Conservation (phyloP, 257 asterid genomes). For the Solanum dulcamara region DNA sequence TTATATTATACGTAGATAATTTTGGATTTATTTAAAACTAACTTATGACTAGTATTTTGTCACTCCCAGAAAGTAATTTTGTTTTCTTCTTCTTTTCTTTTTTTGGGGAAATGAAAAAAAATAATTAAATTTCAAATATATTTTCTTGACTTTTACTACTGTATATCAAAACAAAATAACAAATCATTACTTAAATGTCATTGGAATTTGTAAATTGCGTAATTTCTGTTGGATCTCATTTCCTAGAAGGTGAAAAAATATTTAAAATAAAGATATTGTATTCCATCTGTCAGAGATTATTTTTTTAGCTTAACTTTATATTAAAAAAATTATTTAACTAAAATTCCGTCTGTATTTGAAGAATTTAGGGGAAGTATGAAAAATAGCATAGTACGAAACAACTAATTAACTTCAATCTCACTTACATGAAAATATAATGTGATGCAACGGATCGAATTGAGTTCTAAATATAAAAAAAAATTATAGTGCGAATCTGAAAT, state of each 20-base stretch:
- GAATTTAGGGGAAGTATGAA: not conserved
- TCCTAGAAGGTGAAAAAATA: not conserved
- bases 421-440: not conserved
- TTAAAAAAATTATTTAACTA: not conserved
- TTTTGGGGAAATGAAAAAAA: not conserved
- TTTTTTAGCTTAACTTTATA: not conserved
- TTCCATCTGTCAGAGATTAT: not conserved
- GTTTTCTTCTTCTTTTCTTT: not conserved
- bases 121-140: not conserved
- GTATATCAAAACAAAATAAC: not conserved
- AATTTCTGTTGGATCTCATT: not conserved
- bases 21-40: not conserved
- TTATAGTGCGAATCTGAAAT: no score
- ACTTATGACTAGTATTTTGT: not conserved
- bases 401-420: not conserved
- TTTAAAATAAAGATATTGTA: not conserved
- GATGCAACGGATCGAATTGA: no score
- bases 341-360: not conserved
- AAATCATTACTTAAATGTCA: not conserved
- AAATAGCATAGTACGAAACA: not conserved
- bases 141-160: not conserved
- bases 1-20: not conserved
- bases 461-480: no score
- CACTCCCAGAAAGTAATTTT: constrained; percentile 4
- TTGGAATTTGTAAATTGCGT: not conserved